Evolutionary conservation across 441 rosid species (phyloP).

Genomic region (Pelargonium fulgidum): DNA sequence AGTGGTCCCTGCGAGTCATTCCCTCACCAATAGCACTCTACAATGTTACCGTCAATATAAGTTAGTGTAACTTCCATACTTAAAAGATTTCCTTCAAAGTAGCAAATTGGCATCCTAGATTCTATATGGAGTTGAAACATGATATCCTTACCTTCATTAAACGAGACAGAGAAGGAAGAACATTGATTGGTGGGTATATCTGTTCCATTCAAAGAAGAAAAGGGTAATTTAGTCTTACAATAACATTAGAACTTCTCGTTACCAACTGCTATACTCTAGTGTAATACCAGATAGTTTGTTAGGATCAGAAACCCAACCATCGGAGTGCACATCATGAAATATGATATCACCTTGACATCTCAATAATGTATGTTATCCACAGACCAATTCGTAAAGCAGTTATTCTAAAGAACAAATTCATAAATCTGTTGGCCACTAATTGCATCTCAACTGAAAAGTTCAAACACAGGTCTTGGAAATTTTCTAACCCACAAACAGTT

Average conservation of each 20-base stretch:
- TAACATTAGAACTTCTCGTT: not conserved
- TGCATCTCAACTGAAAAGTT: too few relatives aligned
- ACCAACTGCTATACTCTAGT: not conserved
- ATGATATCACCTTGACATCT: too few relatives aligned
- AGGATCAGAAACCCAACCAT: too few relatives aligned
- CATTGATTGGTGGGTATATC: slow-evolving; percentile 98
- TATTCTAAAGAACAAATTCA: too few relatives aligned
- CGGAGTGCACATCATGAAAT: too few relatives aligned
- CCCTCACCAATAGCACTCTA: slow-evolving; percentile 99
- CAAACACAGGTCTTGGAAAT: too few relatives aligned
- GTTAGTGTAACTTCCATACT: not conserved
- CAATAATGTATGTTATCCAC: too few relatives aligned
- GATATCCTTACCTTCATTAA: slow-evolving; percentile 65
- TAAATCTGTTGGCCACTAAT: too few relatives aligned
- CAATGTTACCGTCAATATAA: slow-evolving; percentile 6
- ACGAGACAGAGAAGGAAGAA: slow-evolving; percentile 98
- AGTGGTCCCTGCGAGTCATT: slow-evolving; percentile 93
- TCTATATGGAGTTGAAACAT: not conserved
- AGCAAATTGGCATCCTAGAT: slow-evolving; percentile 4
- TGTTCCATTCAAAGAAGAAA: slow-evolving; percentile 30
- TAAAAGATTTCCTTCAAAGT: not conserved
- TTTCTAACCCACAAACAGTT: too few relatives aligned
- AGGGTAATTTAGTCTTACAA: not conserved
- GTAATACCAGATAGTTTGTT: too few relatives aligned
- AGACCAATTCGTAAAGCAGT: too few relatives aligned